These are phyloP conservation scores for Teratosphaeria viscida DNA, from an alignment of 2,329 filamentous ascomycete genomes.

Conservation along the genomic window DNA sequence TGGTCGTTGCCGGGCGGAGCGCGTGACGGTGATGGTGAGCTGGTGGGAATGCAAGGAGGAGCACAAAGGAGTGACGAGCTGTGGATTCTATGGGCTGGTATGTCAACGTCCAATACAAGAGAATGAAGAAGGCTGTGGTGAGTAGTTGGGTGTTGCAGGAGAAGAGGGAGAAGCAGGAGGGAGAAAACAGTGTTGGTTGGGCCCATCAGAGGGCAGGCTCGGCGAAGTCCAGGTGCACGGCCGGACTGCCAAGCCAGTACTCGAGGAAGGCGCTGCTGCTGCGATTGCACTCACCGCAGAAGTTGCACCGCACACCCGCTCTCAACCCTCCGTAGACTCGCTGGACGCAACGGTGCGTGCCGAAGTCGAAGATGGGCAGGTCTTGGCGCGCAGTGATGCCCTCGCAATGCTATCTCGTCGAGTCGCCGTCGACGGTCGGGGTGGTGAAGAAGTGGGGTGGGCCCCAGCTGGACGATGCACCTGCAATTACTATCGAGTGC, in stretches of 20 bases:
- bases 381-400: not conserved
- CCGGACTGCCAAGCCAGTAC: constrained; percentile 1
- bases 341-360: not conserved
- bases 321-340: not conserved
- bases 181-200: constrained; percentile 7
- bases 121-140: constrained; percentile 27
- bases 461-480: not conserved
- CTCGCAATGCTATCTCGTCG: not conserved
- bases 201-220: not conserved
- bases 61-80: constrained; percentile 23
- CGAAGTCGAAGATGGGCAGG: not conserved
- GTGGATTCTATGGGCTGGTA: constrained; percentile 26
- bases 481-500: not conserved
- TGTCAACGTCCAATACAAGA: constrained; percentile 25
- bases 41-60: constrained; percentile 16
- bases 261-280: constrained; percentile 5
- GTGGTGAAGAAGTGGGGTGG: not conserved
- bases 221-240: not conserved
- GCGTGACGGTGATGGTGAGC: not conserved
- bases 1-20: not conserved
- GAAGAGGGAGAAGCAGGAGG: constrained; percentile 8
- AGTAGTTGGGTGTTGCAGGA: constrained; percentile 10
- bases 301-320: not conserved
- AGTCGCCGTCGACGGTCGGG: not conserved
- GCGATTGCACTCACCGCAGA: constrained; percentile 1